Conservation (phyloP, 805 yeast species). For the Candida peoriensis region DNA sequence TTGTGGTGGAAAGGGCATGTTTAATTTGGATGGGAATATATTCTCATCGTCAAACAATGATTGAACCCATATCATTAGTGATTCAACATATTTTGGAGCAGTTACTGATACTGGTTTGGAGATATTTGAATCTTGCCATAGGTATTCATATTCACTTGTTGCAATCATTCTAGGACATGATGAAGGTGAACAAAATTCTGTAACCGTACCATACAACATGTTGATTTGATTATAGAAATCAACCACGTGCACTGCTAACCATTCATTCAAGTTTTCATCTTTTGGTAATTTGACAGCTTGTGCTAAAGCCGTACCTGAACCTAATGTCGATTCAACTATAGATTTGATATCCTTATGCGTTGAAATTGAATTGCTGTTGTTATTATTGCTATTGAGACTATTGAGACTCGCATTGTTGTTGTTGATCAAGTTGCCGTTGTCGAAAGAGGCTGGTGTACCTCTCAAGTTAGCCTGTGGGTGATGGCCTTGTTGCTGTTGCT, state of each 20-base stretch:
- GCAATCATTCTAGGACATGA: conserved; percentile 98
- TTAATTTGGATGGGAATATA: conserved; percentile 83
- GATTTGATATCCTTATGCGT: conserved; percentile 72
- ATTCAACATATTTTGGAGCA: conserved; percentile 94
- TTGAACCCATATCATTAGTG: conserved; percentile 93
- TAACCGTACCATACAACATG: conserved; percentile 93
- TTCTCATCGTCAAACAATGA: conserved; percentile 86
- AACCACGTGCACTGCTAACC: conserved; percentile 97
- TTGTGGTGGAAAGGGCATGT: conserved; percentile 87
- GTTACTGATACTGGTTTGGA: conserved; percentile 77
- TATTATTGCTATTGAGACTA: conserved; percentile 5
- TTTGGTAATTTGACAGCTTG: conserved; percentile 92
- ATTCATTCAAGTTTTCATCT: conserved; percentile 87
- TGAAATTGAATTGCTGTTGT: conserved; percentile 33
- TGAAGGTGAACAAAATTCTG: conserved; percentile 93
- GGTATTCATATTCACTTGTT: conserved; percentile 91
- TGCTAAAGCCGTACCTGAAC: conserved; percentile 83
- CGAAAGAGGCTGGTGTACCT: too few species aligned
- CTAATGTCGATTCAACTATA: conserved; percentile 93
- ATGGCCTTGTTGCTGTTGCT: conserved; percentile 11
- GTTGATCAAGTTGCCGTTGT: background rate
- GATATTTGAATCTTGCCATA: conserved; percentile 84
- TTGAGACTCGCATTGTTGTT: conserved; percentile 22
- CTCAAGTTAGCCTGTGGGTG: conserved; percentile 6
- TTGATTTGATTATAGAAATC: conserved; percentile 95